Evolutionary conservation across 2,329 filamentous ascomycete species (phyloP).

Genomic region (Aspergillus pseudoviridinutans): DNA sequence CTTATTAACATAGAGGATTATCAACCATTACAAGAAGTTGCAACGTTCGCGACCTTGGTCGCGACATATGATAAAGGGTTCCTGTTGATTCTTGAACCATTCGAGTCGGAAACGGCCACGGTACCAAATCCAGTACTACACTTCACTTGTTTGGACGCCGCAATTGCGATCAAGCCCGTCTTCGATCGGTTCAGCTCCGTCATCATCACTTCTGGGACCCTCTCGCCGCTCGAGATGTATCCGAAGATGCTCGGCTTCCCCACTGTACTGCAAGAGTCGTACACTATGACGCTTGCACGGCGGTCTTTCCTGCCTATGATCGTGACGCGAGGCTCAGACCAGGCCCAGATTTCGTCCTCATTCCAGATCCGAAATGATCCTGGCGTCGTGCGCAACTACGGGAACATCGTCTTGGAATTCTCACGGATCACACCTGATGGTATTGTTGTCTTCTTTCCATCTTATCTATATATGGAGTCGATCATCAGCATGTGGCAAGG

Average conservation of each 20-base stretch:
- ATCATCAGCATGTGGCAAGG: slow-evolving; percentile 99
- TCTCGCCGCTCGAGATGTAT: slow-evolving; percentile 97
- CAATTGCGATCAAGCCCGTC: slow-evolving; percentile 95
- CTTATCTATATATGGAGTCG: slow-evolving; percentile 97
- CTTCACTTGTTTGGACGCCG: slow-evolving; percentile 93
- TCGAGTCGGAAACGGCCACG: slow-evolving; percentile 89
- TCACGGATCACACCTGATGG: slow-evolving; percentile 94
- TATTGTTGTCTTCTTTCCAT: slow-evolving; percentile 98
- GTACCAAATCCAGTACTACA: slow-evolving; percentile 96
- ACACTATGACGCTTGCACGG: slow-evolving; percentile 91
- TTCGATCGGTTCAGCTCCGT: slow-evolving; percentile 97
- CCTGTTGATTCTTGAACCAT: slow-evolving; percentile 92
- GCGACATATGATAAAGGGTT: slow-evolving; percentile 98
- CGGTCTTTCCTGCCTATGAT: slow-evolving; percentile 98
- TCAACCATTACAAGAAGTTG: slow-evolving; percentile 92
- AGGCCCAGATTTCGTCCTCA: slow-evolving; percentile 85
- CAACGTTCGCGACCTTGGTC: slow-evolving; percentile 92
- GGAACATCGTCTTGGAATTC: slow-evolving; percentile 88
- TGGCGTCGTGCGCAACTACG: slow-evolving; percentile 95
- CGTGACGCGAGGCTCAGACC: slow-evolving; percentile 89
- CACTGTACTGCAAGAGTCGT: slow-evolving; percentile 93
- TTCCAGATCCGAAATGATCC: slow-evolving; percentile 96
- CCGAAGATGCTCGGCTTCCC: slow-evolving; percentile 96
- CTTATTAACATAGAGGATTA: slow-evolving; percentile 98
- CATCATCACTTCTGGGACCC: slow-evolving; percentile 96